These are phyloP conservation scores for Moricandia arvensis DNA, from an alignment of 345 rosid genomes.

Conservation along the genomic window DNA sequence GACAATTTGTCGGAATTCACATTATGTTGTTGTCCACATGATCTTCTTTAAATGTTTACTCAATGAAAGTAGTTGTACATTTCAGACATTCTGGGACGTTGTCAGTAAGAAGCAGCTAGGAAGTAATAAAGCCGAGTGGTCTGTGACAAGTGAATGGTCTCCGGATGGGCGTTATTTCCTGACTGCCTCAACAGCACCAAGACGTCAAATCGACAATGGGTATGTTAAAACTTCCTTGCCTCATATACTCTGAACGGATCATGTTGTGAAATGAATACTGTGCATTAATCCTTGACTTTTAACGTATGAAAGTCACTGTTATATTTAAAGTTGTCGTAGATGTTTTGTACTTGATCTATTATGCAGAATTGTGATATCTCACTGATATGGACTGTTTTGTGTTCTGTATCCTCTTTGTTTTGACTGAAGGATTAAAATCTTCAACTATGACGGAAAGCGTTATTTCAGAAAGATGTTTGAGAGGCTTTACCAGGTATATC, in stretches of 20 bases:
- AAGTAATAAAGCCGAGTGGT: constrained; percentile 82
- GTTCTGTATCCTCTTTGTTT: constrained; percentile 2
- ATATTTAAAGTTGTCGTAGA: neutral
- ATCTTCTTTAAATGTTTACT: constrained; percentile 7
- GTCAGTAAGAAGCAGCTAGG: constrained; percentile 64
- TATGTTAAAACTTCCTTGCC: constrained; percentile 38
- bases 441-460: constrained; percentile 73
- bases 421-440: constrained; percentile 73
- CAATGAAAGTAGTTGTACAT: constrained; percentile 3
- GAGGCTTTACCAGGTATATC: constrained; percentile 79
- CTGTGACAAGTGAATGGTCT: constrained; percentile 92
- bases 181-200: constrained; percentile 98
- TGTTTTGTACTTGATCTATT: neutral
- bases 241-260: neutral
- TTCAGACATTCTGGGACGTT: constrained; percentile 90
- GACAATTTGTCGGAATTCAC: neutral
- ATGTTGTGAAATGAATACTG: neutral
- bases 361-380: neutral
- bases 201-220: constrained; percentile 94
- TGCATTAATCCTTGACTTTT: neutral
- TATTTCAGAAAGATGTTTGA: constrained; percentile 79
- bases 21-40: neutral
- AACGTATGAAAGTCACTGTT: neutral
- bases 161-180: constrained; percentile 84
- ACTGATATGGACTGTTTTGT: neutral